These are phyloP conservation scores for Pestalotiopsis sp. DNA, from an alignment of 2,329 filamentous ascomycete species.

Conservation along the genomic window DNA sequence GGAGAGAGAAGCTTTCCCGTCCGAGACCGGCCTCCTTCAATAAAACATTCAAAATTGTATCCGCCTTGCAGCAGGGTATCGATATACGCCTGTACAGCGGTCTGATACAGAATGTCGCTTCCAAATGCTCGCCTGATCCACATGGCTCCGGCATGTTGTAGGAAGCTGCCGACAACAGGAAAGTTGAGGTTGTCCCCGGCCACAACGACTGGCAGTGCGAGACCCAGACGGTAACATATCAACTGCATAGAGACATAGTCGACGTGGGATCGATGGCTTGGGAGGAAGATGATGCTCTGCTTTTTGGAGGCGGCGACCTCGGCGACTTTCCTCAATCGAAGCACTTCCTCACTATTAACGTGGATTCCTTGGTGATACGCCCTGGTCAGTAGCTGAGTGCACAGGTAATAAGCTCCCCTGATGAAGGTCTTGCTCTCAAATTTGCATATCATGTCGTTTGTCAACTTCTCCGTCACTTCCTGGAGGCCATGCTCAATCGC, in stretches of 20 bases:
- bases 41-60: conserved; percentile 96
- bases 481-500: conserved; percentile 74
- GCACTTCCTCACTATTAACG: conserved; percentile 90
- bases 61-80: conserved; percentile 89
- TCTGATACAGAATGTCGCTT: conserved; percentile 86
- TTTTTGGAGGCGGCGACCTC: conserved; percentile 82
- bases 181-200: conserved; percentile 97
- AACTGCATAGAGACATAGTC: conserved; percentile 95
- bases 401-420: conserved; percentile 85
- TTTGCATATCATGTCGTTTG: conserved; percentile 98
- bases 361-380: conserved; percentile 97
- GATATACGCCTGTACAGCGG: conserved; percentile 94
- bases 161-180: conserved; percentile 82
- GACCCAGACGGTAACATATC: conserved; percentile 90
- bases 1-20: conserved; percentile 93
- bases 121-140: conserved; percentile 94
- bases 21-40: conserved; percentile 89
- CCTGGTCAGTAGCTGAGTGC: conserved; percentile 84
- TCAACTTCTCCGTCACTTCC: conserved; percentile 83
- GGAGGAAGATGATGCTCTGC: conserved; percentile 94
- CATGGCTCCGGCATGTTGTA: conserved; percentile 95
- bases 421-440: conserved; percentile 96
- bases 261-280: conserved; percentile 92
- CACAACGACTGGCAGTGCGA: conserved; percentile 88
- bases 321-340: conserved; percentile 80